Conservation (phyloP, 129 eudicot genomes). For the Arctium minus region DNA sequence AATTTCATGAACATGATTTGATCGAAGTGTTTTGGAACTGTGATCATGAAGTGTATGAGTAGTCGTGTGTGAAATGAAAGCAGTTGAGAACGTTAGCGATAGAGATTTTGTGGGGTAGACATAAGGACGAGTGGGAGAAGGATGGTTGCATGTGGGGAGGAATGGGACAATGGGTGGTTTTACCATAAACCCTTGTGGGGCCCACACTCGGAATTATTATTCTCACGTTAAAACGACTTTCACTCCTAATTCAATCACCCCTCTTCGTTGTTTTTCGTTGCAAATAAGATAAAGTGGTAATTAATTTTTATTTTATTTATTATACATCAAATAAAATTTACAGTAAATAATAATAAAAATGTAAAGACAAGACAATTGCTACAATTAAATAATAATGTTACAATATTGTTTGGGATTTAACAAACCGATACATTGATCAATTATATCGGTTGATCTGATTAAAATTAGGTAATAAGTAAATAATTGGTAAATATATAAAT, state of each 20-base stretch:
- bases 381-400: too few relatives aligned
- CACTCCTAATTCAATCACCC: background rate
- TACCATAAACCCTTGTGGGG: constrained; percentile 17
- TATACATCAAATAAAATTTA: background rate
- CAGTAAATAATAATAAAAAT: too few relatives aligned
- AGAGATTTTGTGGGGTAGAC: constrained; percentile 22
- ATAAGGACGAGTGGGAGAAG: constrained; percentile 13
- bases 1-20: background rate
- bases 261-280: background rate
- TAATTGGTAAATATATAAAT: too few relatives aligned
- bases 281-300: background rate
- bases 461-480: too few relatives aligned
- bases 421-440: too few relatives aligned
- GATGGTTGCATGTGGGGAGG: constrained; percentile 8
- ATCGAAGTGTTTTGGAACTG: constrained; percentile 17
- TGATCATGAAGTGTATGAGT: background rate
- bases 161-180: constrained; percentile 9
- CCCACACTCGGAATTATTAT: constrained; percentile 16
- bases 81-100: constrained; percentile 37
- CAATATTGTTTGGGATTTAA: background rate
- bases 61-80: constrained; percentile 20
- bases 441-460: too few relatives aligned
- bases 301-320: background rate
- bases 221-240: constrained; percentile 23
- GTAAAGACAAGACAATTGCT: too few relatives aligned